A percentile compares a stretch with the other conserved stretches of the same genome.
Evolutionary conservation across 192 early-diverging fungal species (phyloP).

Genomic region (Gryganskiella cystojenkinii): DNA sequence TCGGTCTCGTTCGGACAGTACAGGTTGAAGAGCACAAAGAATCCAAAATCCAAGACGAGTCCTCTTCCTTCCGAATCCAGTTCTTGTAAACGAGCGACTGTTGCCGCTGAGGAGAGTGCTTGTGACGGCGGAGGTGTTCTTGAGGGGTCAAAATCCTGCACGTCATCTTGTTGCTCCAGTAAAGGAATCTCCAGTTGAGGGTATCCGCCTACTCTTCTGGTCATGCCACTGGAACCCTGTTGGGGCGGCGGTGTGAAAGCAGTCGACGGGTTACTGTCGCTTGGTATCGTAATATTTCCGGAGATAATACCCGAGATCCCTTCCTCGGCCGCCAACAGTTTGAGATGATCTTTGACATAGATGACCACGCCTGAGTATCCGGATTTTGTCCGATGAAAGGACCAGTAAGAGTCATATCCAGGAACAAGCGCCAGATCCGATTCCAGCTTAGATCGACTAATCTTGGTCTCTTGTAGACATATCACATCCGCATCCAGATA

Average conservation of each 20-base stretch:
- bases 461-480: conserved; percentile 87
- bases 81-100: conserved; percentile 32
- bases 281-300: neutral
- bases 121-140: conserved; percentile 1
- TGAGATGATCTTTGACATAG: conserved; percentile 64
- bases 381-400: conserved; percentile 62
- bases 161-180: neutral
- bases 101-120: neutral
- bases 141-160: neutral
- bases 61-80: conserved; percentile 80
- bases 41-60: conserved; percentile 75
- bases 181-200: conserved; percentile 6
- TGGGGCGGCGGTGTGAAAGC: too few relatives aligned
- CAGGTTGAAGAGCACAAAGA: conserved; percentile 83
- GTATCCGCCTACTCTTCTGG: conserved; percentile 25
- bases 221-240: too few relatives aligned
- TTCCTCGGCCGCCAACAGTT: conserved; percentile 71
- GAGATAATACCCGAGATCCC: conserved; percentile 69
- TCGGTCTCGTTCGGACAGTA: conserved; percentile 71
- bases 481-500: conserved; percentile 66
- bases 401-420: conserved; percentile 80
- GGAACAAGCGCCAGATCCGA: conserved; percentile 69
- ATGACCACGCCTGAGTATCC: conserved; percentile 82
- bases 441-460: conserved; percentile 64
- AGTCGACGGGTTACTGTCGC: neutral